A percentile compares a stretch with the other conserved stretches of the same genome.
These are phyloP conservation scores for Stachybotrys echinatus DNA, from an alignment of 2,329 filamentous ascomycete species.

Conservation along the genomic window DNA sequence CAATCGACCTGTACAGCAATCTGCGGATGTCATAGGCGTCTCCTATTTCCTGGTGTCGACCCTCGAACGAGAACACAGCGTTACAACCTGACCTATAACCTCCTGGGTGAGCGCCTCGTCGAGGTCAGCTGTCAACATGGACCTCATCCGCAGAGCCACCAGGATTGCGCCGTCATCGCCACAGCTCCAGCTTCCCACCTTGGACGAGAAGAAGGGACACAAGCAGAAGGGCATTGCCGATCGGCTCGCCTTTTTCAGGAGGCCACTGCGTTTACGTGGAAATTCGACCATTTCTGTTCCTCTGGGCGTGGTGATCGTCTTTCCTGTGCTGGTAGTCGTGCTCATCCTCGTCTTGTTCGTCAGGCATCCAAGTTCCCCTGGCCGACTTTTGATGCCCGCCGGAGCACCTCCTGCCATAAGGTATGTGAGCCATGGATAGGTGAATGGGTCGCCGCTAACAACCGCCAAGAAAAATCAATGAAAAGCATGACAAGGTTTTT, in stretches of 20 bases:
- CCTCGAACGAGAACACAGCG: too few relatives aligned
- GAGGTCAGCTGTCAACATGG: slow-evolving; percentile 34
- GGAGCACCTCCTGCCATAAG: slow-evolving; percentile 85
- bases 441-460: neutral
- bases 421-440: slow-evolving; percentile 42
- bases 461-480: slow-evolving; percentile 76
- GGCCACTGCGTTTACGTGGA: slow-evolving; percentile 81
- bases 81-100: neutral
- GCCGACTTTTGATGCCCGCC: slow-evolving; percentile 79
- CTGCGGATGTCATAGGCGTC: neutral
- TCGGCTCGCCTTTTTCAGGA: slow-evolving; percentile 73
- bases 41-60: too few relatives aligned
- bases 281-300: slow-evolving; percentile 93
- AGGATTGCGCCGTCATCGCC: slow-evolving; percentile 40
- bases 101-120: neutral
- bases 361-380: slow-evolving; percentile 77
- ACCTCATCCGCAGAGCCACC: slow-evolving; percentile 52
- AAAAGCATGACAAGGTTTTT: slow-evolving; percentile 96
- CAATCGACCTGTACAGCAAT: neutral
- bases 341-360: slow-evolving; percentile 87
- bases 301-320: slow-evolving; percentile 85
- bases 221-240: slow-evolving; percentile 36
- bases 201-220: slow-evolving; percentile 42
- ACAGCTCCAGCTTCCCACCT: slow-evolving; percentile 38
- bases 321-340: slow-evolving; percentile 85